These are phyloP conservation scores for Penicillium paxilli DNA, from an alignment of 495 filamentous ascomycete genomes.

Conservation along the genomic window DNA sequence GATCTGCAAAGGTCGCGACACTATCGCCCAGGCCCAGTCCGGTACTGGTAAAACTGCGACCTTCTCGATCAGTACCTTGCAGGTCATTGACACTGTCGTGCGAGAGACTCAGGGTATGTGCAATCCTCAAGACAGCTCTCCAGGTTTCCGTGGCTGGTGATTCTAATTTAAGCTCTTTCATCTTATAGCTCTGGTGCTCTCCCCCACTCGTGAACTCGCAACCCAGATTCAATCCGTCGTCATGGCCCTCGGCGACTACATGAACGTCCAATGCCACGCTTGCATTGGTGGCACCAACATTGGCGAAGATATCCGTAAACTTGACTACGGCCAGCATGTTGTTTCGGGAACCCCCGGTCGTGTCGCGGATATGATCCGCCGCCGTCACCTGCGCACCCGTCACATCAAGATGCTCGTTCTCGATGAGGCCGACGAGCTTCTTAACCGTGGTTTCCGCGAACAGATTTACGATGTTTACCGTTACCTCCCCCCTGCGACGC, in stretches of 20 bases:
- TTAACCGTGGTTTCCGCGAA: conserved; percentile 94
- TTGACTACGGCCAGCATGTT: conserved; percentile 95
- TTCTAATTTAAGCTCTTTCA: not conserved
- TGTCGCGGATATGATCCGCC: conserved; percentile 98
- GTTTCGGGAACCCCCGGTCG: conserved; percentile 95
- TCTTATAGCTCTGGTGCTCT: conserved; percentile 86
- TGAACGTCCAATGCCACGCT: conserved; percentile 99
- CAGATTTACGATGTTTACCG: conserved; percentile 99
- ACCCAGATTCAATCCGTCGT: conserved; percentile 98
- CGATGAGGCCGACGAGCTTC: conserved; percentile 92
- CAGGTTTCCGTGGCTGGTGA: not conserved
- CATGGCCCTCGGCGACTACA: conserved; percentile 96
- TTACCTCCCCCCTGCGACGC: conserved; percentile 91
- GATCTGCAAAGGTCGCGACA: conserved; percentile 97
- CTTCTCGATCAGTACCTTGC: conserved; percentile 96
- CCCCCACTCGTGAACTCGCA: conserved; percentile 94
- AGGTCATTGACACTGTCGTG: conserved; percentile 83
- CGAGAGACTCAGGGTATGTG: conserved; percentile 75
- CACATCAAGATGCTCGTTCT: conserved; percentile 99
- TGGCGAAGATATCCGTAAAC: conserved; percentile 93
- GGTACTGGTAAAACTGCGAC: conserved; percentile 99
- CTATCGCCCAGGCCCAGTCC: conserved; percentile 98
- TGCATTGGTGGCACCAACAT: conserved; percentile 98
- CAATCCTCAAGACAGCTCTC: not conserved
- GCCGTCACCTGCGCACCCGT: conserved; percentile 87